phyloP scores from a whole-genome alignment of 352 stramenopile species.

The Plasmopara muralis region DNA sequence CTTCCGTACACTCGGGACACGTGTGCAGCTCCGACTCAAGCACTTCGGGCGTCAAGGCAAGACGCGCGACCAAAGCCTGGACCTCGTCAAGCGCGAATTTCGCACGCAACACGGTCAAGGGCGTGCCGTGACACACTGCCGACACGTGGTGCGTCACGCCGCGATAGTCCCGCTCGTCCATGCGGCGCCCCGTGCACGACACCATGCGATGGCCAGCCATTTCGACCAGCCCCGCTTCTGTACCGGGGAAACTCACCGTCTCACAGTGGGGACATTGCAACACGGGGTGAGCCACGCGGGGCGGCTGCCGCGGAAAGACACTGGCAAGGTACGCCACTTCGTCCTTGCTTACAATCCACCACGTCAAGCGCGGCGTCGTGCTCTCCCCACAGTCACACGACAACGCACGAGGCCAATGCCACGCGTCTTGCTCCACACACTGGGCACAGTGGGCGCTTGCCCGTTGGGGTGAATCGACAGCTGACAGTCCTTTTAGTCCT shows the following conservation, averaged over 20 bases:
- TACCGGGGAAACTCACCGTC: slow-evolving; percentile 73
- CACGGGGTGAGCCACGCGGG: slow-evolving; percentile 49
- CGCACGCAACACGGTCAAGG: slow-evolving; percentile 41
- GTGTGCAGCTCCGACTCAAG: slow-evolving; percentile 62
- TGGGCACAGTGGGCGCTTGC: slow-evolving; percentile 44
- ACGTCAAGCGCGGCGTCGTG: slow-evolving; percentile 24
- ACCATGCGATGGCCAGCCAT: slow-evolving; percentile 69
- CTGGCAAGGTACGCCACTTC: slow-evolving; percentile 58
- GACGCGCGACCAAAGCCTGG: slow-evolving; percentile 38
- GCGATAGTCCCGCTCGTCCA: slow-evolving; percentile 76
- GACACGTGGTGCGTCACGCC: slow-evolving; percentile 75
- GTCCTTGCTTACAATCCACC: slow-evolving; percentile 74
- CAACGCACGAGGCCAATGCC: slow-evolving; percentile 15
- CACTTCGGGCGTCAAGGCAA: slow-evolving; percentile 48
- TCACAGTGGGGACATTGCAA: slow-evolving; percentile 70
- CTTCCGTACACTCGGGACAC: slow-evolving; percentile 47
- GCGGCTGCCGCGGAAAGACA: slow-evolving; percentile 41
- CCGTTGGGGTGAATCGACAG: background rate
- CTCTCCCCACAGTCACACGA: slow-evolving; percentile 26
- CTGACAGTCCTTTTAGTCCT: background rate
- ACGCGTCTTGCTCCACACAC: slow-evolving; percentile 48
- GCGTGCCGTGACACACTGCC: slow-evolving; percentile 63
- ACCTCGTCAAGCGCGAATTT: slow-evolving; percentile 38
- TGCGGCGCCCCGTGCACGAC: slow-evolving; percentile 52
- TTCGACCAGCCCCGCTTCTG: slow-evolving; percentile 62